A percentile compares a stretch with the other conserved stretches of the same genome.
phyloP scores from a whole-genome alignment of 495 filamentous ascomycete genomes.

The Penicillium alfredii region DNA sequence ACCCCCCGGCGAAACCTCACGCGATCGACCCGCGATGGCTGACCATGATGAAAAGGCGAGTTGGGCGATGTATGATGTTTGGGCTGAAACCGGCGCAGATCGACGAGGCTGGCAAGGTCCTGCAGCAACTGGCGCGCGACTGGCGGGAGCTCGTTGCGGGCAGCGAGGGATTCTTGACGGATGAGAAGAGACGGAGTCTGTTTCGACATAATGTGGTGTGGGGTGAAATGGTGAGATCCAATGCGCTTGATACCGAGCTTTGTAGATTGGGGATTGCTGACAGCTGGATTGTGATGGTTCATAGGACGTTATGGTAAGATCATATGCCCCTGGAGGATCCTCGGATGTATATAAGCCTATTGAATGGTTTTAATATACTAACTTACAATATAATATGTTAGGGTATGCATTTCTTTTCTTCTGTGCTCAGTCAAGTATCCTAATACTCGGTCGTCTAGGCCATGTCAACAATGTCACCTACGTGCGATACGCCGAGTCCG shows the following conservation, averaged over 20 bases:
- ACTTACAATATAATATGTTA: constrained; percentile 9
- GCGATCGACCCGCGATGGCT: constrained; percentile 62
- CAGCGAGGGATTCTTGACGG: constrained; percentile 75
- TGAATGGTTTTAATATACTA: no score
- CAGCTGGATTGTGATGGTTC: constrained; percentile 3
- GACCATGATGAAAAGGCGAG: constrained; percentile 59
- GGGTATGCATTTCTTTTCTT: constrained; percentile 17
- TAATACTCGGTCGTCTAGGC: no score
- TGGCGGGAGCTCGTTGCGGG: constrained; percentile 77
- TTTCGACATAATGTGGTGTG: constrained; percentile 71
- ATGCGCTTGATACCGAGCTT: constrained; percentile 1
- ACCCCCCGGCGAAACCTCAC: constrained; percentile 25
- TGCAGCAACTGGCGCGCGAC: constrained; percentile 57
- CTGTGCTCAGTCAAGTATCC: no score
- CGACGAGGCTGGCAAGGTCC: constrained; percentile 52
- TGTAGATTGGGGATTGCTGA: constrained; percentile 4
- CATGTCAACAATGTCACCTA: constrained; percentile 91
- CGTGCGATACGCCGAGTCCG: constrained; percentile 77
- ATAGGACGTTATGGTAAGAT: constrained; percentile 55
- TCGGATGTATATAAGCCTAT: no score
- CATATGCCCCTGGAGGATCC: no score
- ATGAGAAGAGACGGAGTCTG: constrained; percentile 56
- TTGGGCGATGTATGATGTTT: constrained; percentile 82
- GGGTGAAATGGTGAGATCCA: constrained; percentile 74
- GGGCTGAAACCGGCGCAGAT: constrained; percentile 60